Evolutionary conservation across 345 rosid genomes (phyloP), one percentile per base, ranked within the genome.

Genomic region (Salix udensis): DNA sequence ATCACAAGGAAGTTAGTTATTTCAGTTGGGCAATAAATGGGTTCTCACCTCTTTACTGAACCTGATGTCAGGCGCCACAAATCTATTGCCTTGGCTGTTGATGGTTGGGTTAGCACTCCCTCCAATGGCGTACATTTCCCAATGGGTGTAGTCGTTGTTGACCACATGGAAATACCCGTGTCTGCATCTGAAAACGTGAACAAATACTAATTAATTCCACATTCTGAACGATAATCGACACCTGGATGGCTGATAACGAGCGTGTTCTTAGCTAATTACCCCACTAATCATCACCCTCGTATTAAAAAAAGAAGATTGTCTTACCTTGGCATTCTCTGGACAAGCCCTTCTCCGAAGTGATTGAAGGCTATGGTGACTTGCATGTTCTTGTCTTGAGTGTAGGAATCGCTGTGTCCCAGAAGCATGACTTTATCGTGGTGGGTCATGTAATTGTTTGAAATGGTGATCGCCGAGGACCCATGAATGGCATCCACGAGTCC

Each of bases 41-140:
- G 55, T n/a, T 68, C 52, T 36, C 4, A 76, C 83, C 76, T 80
- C 83, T 71, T 80, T 76, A 21, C 79, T 80, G 75, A 71, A 80
- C 64, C 76, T 66, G 64, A 14, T 18, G 72, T 71, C 76, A 24
- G 83, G 83, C 16, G 83, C 83, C 18, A 60, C 65, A 72, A 80
- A 80, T 72, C 83, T 80, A 31, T 80, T 80, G 40, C 83, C 79
- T 66, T 80, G 79, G 73, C 83, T 80, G 26, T 76, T 80, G 40
- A 80, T 80, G 28, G 79, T 80, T 6, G 83, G 83, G 12, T 8
- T 40, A 50, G 77, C 83, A 42, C 83, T 80, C 28, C 83, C 83
- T 71, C 83, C 83, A 76, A 80, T 72, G 52, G 83, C 83, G 44
- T 80, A 80, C 83, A 80, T 79, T 65, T 80, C 82, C 82, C 82